Percentiles rank a stretch among this genome's conserved stretches.
These are phyloP conservation scores for Vigna hirtella DNA, from an alignment of 306 rosid genomes.

Conservation along the genomic window DNA sequence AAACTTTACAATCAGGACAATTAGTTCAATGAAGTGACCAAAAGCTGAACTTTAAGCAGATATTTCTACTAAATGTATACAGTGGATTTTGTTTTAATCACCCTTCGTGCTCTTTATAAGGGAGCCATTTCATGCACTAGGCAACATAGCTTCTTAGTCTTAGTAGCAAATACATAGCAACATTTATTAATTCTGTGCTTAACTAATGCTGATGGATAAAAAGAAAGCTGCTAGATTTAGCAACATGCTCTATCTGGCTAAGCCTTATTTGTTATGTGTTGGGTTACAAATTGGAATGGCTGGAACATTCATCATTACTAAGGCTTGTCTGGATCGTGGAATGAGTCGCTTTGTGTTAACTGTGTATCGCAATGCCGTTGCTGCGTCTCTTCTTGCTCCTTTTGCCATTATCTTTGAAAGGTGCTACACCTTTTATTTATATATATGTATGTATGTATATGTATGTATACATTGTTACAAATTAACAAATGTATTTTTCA, in stretches of 20 bases:
- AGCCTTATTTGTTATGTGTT: constrained; percentile 66
- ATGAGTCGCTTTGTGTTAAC: constrained; percentile 66
- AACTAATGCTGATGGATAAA: not conserved
- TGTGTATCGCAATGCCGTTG: constrained; percentile 67
- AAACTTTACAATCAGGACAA: not conserved
- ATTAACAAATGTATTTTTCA: not conserved
- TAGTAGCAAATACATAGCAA: not conserved
- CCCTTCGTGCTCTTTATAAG: constrained; percentile 30
- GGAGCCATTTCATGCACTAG: not conserved
- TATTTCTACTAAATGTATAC: not conserved
- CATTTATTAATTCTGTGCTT: not conserved
- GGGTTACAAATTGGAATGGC: constrained; percentile 67
- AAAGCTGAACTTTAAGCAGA: constrained; percentile 8
- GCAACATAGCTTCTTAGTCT: constrained; percentile 2
- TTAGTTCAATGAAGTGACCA: not conserved
- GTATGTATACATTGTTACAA: too few species aligned
- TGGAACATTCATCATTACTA: constrained; percentile 61
- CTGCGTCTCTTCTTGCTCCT: constrained; percentile 66
- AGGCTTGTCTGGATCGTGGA: constrained; percentile 63
- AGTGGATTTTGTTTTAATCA: constrained; percentile 38
- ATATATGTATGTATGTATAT: too few species aligned
- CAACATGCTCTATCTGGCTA: constrained; percentile 40
- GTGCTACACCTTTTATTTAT: constrained; percentile 3
- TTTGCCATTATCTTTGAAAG: constrained; percentile 71
- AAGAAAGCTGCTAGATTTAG: not conserved